These are phyloP conservation scores for Trametes polyzona DNA, from an alignment of 1,284 basidiomycete species.

Conservation along the genomic window DNA sequence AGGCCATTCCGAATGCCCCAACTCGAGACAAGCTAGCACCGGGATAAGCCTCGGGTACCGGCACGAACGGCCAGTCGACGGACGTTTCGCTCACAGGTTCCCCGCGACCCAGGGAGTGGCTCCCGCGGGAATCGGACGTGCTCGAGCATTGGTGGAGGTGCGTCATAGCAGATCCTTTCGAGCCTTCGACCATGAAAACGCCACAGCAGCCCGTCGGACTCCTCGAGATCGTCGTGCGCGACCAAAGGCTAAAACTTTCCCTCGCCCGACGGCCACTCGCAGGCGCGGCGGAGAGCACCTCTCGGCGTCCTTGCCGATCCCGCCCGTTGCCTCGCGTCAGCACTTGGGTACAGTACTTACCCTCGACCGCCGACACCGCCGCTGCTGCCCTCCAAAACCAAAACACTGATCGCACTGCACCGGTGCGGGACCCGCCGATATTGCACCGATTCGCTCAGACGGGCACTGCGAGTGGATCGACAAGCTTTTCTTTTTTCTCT, in stretches of 20 bases:
- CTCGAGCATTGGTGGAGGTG: background rate
- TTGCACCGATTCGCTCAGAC: too few relatives aligned
- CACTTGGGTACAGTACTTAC: background rate
- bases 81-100: background rate
- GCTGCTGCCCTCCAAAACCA: too few relatives aligned
- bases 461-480: too few relatives aligned
- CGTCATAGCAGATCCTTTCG: background rate
- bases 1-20: background rate
- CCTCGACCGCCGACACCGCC: too few relatives aligned
- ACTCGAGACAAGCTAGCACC: background rate
- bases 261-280: background rate
- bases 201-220: too few relatives aligned
- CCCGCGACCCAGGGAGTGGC: background rate
- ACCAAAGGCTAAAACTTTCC: background rate
- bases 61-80: background rate
- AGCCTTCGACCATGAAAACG: background rate
- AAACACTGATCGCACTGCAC: too few relatives aligned
- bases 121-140: conserved; percentile 4
- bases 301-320: background rate
- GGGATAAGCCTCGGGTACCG: background rate
- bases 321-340: background rate
- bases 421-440: too few relatives aligned
- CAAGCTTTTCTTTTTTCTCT: too few relatives aligned
- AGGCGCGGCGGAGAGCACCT: conserved; percentile 1
- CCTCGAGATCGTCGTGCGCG: background rate